These are phyloP conservation scores for Fusarium tjaetaba DNA, from an alignment of 2,329 filamentous ascomycete genomes.

Conservation along the genomic window DNA sequence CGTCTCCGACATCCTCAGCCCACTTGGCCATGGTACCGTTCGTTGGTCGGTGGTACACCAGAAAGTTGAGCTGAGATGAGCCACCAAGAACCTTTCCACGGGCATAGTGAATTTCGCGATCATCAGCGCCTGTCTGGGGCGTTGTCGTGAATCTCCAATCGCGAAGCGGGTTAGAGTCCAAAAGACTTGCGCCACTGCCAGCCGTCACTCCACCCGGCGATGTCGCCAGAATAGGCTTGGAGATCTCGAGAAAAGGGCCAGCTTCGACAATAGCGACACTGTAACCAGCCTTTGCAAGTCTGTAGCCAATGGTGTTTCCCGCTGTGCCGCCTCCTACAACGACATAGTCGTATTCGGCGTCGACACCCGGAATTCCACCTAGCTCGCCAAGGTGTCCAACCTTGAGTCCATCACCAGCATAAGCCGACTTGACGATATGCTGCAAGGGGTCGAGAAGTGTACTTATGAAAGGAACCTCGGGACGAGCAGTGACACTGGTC, in stretches of 20 bases:
- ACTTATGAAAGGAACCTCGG: conserved; percentile 30
- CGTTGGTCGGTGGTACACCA: conserved; percentile 49
- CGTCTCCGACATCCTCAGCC: conserved; percentile 45
- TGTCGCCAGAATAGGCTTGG: conserved; percentile 42
- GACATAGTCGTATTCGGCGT: conserved; percentile 40
- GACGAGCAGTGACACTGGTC: conserved; percentile 1
- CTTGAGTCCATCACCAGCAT: conserved; percentile 32
- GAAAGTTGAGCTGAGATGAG: conserved; percentile 50
- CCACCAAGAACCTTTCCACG: conserved; percentile 53
- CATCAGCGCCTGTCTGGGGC: conserved; percentile 31
- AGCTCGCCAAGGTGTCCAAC: conserved; percentile 26
- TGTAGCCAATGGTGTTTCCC: conserved; percentile 48
- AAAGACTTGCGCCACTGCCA: conserved; percentile 30
- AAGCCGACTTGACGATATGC: conserved; percentile 26
- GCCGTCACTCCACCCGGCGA: conserved; percentile 39
- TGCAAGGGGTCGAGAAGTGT: conserved; percentile 28
- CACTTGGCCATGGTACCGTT: conserved; percentile 45
- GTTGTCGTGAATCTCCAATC: conserved; percentile 47
- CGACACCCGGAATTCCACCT: conserved; percentile 19
- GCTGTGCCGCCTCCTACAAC: conserved; percentile 53
- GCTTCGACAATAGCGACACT: conserved; percentile 53
- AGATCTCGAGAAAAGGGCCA: conserved; percentile 48
- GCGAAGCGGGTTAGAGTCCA: conserved; percentile 33
- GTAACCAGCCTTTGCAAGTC: conserved; percentile 46
- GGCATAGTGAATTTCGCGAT: conserved; percentile 48